These are phyloP conservation scores for Linnemannia elongata DNA, from an alignment of 192 early-diverging fungal genomes.

Conservation along the genomic window DNA sequence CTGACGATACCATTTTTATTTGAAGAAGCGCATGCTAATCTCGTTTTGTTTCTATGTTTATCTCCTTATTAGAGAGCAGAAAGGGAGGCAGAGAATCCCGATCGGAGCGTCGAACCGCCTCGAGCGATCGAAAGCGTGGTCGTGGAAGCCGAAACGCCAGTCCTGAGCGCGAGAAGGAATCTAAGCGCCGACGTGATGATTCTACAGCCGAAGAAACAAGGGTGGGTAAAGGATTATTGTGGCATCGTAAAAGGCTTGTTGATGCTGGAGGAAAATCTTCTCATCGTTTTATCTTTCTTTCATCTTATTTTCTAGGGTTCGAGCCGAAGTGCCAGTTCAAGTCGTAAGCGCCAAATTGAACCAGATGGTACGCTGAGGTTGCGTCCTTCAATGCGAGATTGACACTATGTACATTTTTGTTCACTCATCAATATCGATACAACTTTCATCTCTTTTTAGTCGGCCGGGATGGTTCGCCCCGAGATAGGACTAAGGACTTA, in stretches of 20 bases:
- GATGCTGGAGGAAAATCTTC: neutral
- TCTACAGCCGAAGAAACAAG: neutral
- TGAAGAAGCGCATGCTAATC: neutral
- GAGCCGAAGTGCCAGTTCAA: constrained; percentile 12
- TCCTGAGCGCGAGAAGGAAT: constrained; percentile 33
- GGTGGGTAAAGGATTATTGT: neutral
- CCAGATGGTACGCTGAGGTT: constrained; percentile 12
- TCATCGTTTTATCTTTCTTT: neutral
- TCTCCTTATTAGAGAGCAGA: neutral
- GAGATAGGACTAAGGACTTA: constrained; percentile 12
- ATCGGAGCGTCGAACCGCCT: constrained; percentile 28
- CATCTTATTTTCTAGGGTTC: neutral
- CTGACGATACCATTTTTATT: neutral
- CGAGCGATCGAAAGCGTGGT: constrained; percentile 36
- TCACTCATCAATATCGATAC: neutral
- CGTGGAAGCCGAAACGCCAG: constrained; percentile 34
- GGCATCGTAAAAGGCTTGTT: too few relatives aligned
- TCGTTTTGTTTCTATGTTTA: neutral
- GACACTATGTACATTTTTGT: neutral
- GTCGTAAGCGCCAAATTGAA: constrained; percentile 45
- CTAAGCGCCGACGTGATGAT: constrained; percentile 39
- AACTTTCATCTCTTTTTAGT: neutral
- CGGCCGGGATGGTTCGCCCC: constrained; percentile 4
- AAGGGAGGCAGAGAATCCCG: constrained; percentile 28
- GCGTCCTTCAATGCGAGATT: neutral